These are phyloP conservation scores for Patellaria atrata DNA, from an alignment of 495 filamentous ascomycete species.

Conservation along the genomic window DNA sequence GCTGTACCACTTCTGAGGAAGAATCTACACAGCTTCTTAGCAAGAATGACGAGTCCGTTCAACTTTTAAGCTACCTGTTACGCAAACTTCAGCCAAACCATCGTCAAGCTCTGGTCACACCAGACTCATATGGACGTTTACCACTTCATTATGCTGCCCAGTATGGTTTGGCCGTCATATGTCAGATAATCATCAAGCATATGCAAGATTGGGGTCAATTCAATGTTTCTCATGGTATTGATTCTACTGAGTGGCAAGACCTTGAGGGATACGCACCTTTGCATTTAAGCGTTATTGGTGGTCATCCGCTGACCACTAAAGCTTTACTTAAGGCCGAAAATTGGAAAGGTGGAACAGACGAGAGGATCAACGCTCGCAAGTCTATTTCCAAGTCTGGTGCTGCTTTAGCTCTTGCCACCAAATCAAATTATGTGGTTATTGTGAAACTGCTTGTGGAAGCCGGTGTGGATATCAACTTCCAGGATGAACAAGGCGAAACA, in stretches of 20 bases:
- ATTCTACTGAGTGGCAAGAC: conserved; percentile 78
- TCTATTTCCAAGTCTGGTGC: conserved; percentile 71
- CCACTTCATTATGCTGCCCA: conserved; percentile 93
- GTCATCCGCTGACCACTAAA: conserved; percentile 73
- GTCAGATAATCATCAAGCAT: conserved; percentile 70
- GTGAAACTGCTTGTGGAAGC: conserved; percentile 79
- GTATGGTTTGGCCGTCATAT: conserved; percentile 80
- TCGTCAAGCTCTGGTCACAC: conserved; percentile 47
- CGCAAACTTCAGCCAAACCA: conserved; percentile 55
- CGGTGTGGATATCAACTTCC: conserved; percentile 86
- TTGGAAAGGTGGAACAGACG: conserved; percentile 43
- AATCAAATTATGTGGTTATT: conserved; percentile 67
- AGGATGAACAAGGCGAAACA: conserved; percentile 84
- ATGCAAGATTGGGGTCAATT: conserved; percentile 86
- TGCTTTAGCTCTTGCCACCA: conserved; percentile 75
- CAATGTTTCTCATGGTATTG: conserved; percentile 68
- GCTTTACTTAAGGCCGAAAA: conserved; percentile 67
- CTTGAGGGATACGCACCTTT: conserved; percentile 81
- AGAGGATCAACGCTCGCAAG: conserved; percentile 47
- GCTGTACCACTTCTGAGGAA: conserved; percentile 31
- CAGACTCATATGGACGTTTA: conserved; percentile 68
- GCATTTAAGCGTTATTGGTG: conserved; percentile 83
- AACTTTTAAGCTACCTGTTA: conserved; percentile 59
- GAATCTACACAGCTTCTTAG: conserved; percentile 39
- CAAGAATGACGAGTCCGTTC: conserved; percentile 58